Evolutionary conservation across 805 yeast genomes (phyloP), one percentile per base, ranked within the genome.

Genomic region (Candida multigemmis): DNA sequence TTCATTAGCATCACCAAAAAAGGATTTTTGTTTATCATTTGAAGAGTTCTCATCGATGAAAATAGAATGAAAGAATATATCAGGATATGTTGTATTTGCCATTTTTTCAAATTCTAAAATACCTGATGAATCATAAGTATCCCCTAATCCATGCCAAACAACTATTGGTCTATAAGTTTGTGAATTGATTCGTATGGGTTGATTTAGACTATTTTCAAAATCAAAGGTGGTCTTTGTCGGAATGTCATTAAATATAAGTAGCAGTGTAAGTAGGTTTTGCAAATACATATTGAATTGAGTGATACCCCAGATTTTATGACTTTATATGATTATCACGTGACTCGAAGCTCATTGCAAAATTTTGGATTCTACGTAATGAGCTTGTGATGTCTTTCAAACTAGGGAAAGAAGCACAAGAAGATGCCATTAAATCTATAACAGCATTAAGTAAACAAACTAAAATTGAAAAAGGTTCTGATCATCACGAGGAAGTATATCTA

Each of bases 61-160:
- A 0, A 82, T 60, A 0, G 81, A 65, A 42, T 76, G 72, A 1
- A 77, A 62, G 27, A 49, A 61, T 0, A 67, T 47, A 1, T 55
- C 68, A 1, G 86, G 85, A 26, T 66, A 46, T 3, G 52, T 46
- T 6, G 56, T 51, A 12, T 54, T 41, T 6, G 80, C 51, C 2
- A 67, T 31, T 0, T 56, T 58, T 4, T 53, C 49, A 2, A 67
- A 69, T n/a, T 59, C 48, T 16, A 50, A 54, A 61, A 80, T 71
- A 0, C 79, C 71, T 1, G 65, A 46, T 0, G 85, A 72, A 42
- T 77, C 68, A 44, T 74, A 81, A 7, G 69, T 64, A 46, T 82
- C 94, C 0, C 93, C 91, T 50, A 83, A 62, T 0, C 94, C 94
- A 41, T 82, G 94, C 93, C 93, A 82, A 21, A 83, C 44, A 2